Evolutionary conservation across 768 basidiomycete species (phyloP).

Genomic region (Termitomyces eurrhizus): DNA sequence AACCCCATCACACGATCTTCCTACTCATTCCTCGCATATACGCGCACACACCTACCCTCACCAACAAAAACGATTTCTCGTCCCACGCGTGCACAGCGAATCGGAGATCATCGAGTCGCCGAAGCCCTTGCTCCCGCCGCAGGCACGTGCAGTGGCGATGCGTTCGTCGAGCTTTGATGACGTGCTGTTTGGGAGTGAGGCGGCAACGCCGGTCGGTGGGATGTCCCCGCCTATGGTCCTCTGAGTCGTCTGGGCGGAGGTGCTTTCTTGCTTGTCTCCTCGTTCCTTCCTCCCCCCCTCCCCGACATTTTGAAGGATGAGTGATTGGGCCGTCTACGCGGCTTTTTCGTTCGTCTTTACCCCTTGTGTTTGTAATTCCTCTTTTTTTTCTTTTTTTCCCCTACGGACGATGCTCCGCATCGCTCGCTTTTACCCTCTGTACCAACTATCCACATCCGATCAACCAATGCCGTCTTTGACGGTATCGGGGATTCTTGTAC

Average conservation of each 20-base stretch:
- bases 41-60: slow-evolving; percentile 5
- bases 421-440: not conserved
- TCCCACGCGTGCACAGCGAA: slow-evolving; percentile 41
- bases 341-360: not conserved
- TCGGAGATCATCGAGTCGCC: slow-evolving; percentile 44
- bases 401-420: slow-evolving; percentile 1
- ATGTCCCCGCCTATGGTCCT: slow-evolving; percentile 12
- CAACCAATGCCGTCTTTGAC: not conserved
- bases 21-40: slow-evolving; percentile 1
- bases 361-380: not conserved
- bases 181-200: slow-evolving; percentile 5
- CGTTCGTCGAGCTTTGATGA: slow-evolving; percentile 24
- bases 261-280: not conserved
- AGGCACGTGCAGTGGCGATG: not conserved
- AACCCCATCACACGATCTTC: not conserved
- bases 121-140: slow-evolving; percentile 29
- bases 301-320: not conserved
- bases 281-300: not conserved
- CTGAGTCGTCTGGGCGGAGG: not conserved
- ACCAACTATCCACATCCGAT: not conserved
- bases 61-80: slow-evolving; percentile 12
- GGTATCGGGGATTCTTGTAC: not conserved
- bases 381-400: not conserved
- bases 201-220: not conserved
- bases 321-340: not conserved